Conservation (phyloP, 805 yeast species). For the Yarrowia deformans region DNA sequence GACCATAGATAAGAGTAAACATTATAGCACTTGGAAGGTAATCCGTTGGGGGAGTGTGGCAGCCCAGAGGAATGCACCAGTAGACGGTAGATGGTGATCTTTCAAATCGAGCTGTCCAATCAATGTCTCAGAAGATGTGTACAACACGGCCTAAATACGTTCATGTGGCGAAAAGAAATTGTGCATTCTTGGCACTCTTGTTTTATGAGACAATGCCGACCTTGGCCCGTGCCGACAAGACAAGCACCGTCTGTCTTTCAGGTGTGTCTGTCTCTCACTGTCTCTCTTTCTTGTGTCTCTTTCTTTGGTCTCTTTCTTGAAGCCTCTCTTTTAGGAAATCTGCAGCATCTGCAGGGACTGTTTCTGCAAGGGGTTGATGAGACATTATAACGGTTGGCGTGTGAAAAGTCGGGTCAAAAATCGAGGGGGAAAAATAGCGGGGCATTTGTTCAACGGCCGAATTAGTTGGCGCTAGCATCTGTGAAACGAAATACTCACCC, state of each 20-base stretch:
- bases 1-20: neutral
- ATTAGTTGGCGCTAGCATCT: no score
- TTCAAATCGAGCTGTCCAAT: no score
- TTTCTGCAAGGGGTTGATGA: slow-evolving; percentile 27
- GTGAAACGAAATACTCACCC: no score
- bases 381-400: slow-evolving; percentile 10
- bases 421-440: neutral
- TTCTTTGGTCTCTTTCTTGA: neutral
- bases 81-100: no score
- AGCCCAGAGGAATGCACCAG: no score
- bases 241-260: neutral
- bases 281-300: neutral
- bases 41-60: neutral
- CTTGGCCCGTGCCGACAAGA: no score
- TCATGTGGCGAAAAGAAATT: no score
- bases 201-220: no score
- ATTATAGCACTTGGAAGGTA: neutral
- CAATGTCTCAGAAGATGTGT: no score
- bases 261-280: neutral
- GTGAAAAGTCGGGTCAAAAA: no score
- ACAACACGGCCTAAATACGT: no score
- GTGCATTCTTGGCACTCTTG: no score
- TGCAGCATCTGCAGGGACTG: slow-evolving; percentile 27
- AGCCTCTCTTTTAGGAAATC: neutral
- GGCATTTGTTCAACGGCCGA: neutral